phyloP scores from a whole-genome alignment of 2,329 filamentous ascomycete species.

The Talaromyces rugulosus region DNA sequence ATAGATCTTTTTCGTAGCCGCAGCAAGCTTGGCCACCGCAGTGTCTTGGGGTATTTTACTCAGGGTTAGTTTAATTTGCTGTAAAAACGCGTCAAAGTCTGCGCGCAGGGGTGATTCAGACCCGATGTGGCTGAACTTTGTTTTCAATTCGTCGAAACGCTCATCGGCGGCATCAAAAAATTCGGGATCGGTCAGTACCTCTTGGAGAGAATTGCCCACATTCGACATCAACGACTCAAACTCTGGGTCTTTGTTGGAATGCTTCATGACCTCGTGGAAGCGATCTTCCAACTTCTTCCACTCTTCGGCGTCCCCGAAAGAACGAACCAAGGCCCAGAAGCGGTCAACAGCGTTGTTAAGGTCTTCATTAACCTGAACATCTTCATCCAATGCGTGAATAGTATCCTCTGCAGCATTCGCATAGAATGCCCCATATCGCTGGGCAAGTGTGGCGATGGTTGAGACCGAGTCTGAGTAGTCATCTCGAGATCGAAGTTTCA shows the following conservation, averaged over 20 bases:
- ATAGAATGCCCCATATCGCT: conserved; percentile 74
- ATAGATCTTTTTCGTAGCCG: conserved; percentile 64
- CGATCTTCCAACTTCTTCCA: conserved; percentile 72
- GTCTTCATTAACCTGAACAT: conserved; percentile 68
- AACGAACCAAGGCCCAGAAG: conserved; percentile 75
- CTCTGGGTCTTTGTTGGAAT: conserved; percentile 72
- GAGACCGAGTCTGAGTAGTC: conserved; percentile 88
- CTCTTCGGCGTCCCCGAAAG: conserved; percentile 67
- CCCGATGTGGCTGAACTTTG: conserved; percentile 55
- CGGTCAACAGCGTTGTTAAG: conserved; percentile 72
- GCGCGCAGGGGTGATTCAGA: conserved; percentile 64
- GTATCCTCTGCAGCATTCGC: conserved; percentile 68
- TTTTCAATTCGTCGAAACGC: conserved; percentile 57
- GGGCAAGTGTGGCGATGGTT: conserved; percentile 68
- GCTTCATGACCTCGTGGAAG: conserved; percentile 67
- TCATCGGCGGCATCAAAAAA: conserved; percentile 76
- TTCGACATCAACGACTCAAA: conserved; percentile 75
- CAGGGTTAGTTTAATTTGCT: conserved; percentile 64
- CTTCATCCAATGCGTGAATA: conserved; percentile 62
- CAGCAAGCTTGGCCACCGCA: conserved; percentile 65
- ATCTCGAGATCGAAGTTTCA: conserved; percentile 67
- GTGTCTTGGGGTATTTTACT: conserved; percentile 66
- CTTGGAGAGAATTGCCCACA: conserved; percentile 69
- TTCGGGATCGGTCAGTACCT: conserved; percentile 76
- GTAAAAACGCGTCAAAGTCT: conserved; percentile 68